Percentiles rank a stretch among this genome's conserved stretches.
Conservation (phyloP, 78 protist species). For the Planoprotostelium fungivorum region DNA sequence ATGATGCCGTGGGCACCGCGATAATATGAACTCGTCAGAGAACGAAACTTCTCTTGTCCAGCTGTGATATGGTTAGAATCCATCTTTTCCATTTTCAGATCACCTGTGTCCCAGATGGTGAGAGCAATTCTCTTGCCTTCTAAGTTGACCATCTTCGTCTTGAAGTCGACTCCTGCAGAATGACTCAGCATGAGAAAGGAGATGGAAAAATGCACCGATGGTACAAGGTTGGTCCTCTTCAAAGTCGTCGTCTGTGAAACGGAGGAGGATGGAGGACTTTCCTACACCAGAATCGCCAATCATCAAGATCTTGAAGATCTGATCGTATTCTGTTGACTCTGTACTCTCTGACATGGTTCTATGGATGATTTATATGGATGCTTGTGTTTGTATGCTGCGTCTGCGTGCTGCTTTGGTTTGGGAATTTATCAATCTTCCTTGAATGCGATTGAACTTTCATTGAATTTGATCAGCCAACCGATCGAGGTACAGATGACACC, state of each 20-base stretch:
- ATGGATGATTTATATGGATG: too few species aligned
- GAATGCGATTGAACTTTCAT: too few species aligned
- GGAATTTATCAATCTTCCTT: too few species aligned
- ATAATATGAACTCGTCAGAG: conserved; percentile 74
- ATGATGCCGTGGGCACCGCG: conserved; percentile 80
- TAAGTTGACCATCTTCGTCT: conserved; percentile 59
- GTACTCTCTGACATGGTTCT: not conserved
- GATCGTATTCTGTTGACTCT: conserved; percentile 13
- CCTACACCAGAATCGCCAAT: conserved; percentile 75
- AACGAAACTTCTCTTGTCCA: conserved; percentile 81
- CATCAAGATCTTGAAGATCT: conserved; percentile 38
- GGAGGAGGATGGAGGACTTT: conserved; percentile 75
- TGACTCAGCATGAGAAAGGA: not conserved
- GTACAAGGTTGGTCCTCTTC: conserved; percentile 72
- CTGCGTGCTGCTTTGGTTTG: too few species aligned
- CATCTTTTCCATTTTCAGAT: too few species aligned
- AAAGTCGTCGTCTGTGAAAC: conserved; percentile 75
- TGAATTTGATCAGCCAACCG: too few species aligned
- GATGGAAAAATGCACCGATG: conserved; percentile 41
- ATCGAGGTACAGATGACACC: too few species aligned
- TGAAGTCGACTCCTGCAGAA: conserved; percentile 72
- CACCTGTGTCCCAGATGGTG: conserved; percentile 83
- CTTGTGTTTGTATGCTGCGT: too few species aligned
- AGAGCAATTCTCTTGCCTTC: conserved; percentile 64
- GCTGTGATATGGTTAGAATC: too few species aligned